Base-by-base conservation (phyloP, 1,284 basidiomycete genomes). In the Rhodofomes roseus region DNA sequence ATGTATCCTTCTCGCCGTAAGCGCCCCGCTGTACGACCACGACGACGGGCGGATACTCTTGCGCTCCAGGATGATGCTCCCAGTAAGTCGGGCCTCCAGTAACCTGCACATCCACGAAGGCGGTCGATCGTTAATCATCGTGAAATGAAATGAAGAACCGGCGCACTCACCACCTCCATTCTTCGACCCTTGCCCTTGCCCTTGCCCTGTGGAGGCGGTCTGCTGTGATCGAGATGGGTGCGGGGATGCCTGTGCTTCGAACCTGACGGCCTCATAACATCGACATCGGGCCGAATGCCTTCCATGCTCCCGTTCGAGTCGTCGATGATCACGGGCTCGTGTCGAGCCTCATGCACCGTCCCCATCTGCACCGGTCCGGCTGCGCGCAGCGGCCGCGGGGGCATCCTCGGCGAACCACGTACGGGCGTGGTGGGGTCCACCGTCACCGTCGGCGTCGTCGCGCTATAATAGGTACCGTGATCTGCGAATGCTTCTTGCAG, bases 1-100 rank as follows among this genome's bases (percentile, higher is more conserved):
- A 83, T 62, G 81, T 81, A 41, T 72, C 68, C 56, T 72, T 69
- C 61, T 70, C 67, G 23, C 69, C 69, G 55, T 71, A 60, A 43
- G 67, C 63, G 8, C 72, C 73, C 39, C 65, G 64, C 57, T 68
- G 63, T 18, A 70, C 65, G n/a, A 69, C 66, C 61, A 62, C 70
- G 59, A 64, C 74, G 9, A 69, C 70, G 1, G 76, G 64, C 22
- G 70, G 70, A 55, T 71, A 70, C 27, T 69, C 66, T 1, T 68
- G 63, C 20, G 59, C 57, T 9, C 62, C 60, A 8, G 62, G 55
- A 20, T 62, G 63, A 58, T 63, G 58, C 25, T 64, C 62, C 58
- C 56, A 58, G 20, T 58, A 52, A n/a, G 34, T 37, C 31, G 50
- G 50, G 20, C 50, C 50, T n/a, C 29, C 20, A 37, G 50, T 52